A percentile compares a stretch with the other conserved stretches of the same genome.
phyloP scores from a whole-genome alignment of 805 yeast species.

The Suhomyces canberraensis region DNA sequence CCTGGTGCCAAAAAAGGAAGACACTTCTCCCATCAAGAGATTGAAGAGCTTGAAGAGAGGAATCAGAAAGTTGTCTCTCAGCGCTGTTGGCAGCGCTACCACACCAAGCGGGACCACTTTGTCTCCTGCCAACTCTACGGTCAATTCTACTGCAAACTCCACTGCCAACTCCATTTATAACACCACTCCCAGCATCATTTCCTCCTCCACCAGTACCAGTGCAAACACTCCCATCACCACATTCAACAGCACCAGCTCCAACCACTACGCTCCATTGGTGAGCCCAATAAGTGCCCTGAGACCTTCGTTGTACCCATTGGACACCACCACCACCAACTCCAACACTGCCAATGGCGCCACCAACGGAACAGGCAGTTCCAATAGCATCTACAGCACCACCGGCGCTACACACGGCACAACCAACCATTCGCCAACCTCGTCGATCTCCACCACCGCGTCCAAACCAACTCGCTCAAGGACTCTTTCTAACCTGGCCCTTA shows the following conservation, averaged over 20 bases:
- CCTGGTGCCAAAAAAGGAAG: constrained; percentile 1
- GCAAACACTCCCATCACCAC: neutral
- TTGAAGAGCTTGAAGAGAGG: constrained; percentile 37
- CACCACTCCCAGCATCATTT: too few species aligned
- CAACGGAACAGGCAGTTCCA: too few species aligned
- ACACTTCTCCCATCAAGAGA: constrained; percentile 32
- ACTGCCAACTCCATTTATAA: constrained; percentile 5
- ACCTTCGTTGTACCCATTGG: constrained; percentile 14
- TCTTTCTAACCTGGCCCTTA: constrained; percentile 17
- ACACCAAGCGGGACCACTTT: constrained; percentile 1
- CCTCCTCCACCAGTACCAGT: neutral
- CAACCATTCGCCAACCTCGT: too few species aligned
- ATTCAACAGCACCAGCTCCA: too few species aligned
- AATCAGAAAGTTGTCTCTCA: constrained; percentile 35
- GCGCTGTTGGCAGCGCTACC: neutral
- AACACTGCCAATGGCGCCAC: too few species aligned
- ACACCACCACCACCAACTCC: too few species aligned
- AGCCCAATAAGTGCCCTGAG: too few species aligned
- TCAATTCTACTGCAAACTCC: too few species aligned
- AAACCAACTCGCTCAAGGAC: constrained; percentile 16
- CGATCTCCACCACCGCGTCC: constrained; percentile 8
- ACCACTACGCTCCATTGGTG: too few species aligned
- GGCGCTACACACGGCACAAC: too few species aligned
- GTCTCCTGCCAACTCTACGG: constrained; percentile 3
- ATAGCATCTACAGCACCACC: too few species aligned